Conservation (phyloP, 176 grass and related monocot species). For the sorghum (Sorghum bicolor) region Sorghum_bicolor_NCBIv3 NC_012872.2:59267001-59267500, state of each 20-base stretch:
- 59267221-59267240: neutral
- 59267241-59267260: slow-evolving; percentile 27
- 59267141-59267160: slow-evolving; percentile 86
- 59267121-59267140: slow-evolving; percentile 99
- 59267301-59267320: slow-evolving; percentile 91
- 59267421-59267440: slow-evolving; percentile 62
- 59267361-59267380: slow-evolving; percentile 71
- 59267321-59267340: slow-evolving; percentile 85
- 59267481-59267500: neutral
- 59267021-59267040: slow-evolving; percentile 11
- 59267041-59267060: slow-evolving; percentile 78
- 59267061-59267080: slow-evolving; percentile 99
- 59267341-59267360: slow-evolving; percentile 87
- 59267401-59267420: slow-evolving; percentile 90
- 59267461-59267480: neutral
- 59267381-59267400: slow-evolving; percentile 72
- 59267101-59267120: slow-evolving; percentile 87
- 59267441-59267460: neutral
- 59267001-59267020: slow-evolving; percentile 26
- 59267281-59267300: slow-evolving; percentile 90
- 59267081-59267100: slow-evolving; percentile 91
- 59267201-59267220: neutral
- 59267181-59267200: slow-evolving; percentile 43
- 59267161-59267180: slow-evolving; percentile 92
- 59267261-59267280: slow-evolving; percentile 73